phyloP scores from a whole-genome alignment of 2,329 filamentous ascomycete species.

The Mollisia scopiformis region DNA sequence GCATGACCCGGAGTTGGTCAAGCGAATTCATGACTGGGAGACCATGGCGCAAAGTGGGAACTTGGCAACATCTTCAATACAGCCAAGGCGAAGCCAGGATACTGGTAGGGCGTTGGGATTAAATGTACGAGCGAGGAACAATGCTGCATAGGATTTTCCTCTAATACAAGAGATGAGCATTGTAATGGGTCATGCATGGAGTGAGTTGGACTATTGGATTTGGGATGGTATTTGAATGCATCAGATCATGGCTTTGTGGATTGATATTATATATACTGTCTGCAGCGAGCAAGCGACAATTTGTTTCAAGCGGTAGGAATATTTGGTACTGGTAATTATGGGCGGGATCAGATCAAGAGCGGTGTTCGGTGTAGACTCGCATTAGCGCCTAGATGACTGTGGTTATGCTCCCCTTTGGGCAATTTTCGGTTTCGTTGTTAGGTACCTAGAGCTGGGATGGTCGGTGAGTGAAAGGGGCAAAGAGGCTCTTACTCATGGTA shows the following conservation, averaged over 20 bases:
- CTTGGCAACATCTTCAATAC: constrained; percentile 5
- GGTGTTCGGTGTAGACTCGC: not conserved
- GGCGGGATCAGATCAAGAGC: not conserved
- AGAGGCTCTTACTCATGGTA: not conserved
- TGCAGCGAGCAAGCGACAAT: not conserved
- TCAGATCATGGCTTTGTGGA: not conserved
- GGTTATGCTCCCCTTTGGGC: not conserved
- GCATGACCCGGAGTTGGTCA: constrained; percentile 35
- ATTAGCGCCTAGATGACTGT: not conserved
- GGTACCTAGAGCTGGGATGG: not conserved
- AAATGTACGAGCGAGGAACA: not conserved
- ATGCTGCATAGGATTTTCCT: not conserved
- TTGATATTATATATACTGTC: not conserved
- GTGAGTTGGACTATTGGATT: not conserved
- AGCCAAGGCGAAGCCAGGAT: constrained; percentile 13
- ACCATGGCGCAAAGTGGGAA: constrained; percentile 30
- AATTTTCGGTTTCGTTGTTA: not conserved
- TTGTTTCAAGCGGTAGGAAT: constrained; percentile 3
- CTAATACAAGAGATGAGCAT: not conserved
- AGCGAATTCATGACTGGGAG: constrained; percentile 37
- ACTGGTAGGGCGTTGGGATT: constrained; percentile 15
- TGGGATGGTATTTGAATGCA: not conserved
- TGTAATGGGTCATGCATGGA: not conserved
- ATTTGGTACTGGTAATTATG: constrained; percentile 5
- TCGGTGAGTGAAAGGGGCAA: not conserved